A percentile compares a stretch with the other conserved stretches of the same genome.
These are phyloP conservation scores for Trichoderma atroviride DNA, from an alignment of 2,329 filamentous ascomycete species.

Conservation along the genomic window DNA sequence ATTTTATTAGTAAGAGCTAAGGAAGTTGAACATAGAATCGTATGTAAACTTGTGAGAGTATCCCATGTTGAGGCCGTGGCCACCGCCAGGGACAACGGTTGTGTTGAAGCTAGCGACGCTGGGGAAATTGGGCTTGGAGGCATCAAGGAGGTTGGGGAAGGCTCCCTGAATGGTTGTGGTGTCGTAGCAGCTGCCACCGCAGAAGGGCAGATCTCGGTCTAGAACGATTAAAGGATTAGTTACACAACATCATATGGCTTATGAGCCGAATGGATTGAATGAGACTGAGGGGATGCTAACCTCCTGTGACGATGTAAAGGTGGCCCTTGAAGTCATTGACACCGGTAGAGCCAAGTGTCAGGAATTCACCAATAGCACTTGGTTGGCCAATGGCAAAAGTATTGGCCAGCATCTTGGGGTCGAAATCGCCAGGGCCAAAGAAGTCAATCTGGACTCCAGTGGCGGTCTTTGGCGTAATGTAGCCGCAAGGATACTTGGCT, in stretches of 20 bases:
- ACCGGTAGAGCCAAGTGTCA: conserved; percentile 53
- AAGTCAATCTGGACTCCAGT: conserved; percentile 56
- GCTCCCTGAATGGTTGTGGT: conserved; percentile 44
- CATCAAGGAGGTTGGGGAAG: conserved; percentile 47
- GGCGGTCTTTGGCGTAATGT: conserved; percentile 52
- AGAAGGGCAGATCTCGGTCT: conserved; percentile 59
- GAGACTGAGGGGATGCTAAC: conserved; percentile 36
- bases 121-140: conserved; percentile 46
- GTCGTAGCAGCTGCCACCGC: conserved; percentile 61
- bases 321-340: conserved; percentile 51
- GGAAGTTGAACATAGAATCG: conserved; percentile 43
- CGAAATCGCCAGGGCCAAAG: conserved; percentile 57
- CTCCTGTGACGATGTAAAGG: conserved; percentile 61
- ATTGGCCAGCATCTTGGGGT: conserved; percentile 52
- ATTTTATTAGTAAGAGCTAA: conserved; percentile 28
- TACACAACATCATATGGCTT: not conserved
- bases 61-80: conserved; percentile 55
- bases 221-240: not conserved
- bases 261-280: not conserved
- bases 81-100: conserved; percentile 55
- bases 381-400: conserved; percentile 56
- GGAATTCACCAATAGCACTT: conserved; percentile 59
- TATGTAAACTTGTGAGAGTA: conserved; percentile 42
- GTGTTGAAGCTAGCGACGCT: conserved; percentile 54
- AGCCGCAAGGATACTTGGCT: conserved; percentile 50